Evolutionary conservation across 805 yeast species (phyloP).

Genomic region (Wickerhamomyces bisporus): DNA sequence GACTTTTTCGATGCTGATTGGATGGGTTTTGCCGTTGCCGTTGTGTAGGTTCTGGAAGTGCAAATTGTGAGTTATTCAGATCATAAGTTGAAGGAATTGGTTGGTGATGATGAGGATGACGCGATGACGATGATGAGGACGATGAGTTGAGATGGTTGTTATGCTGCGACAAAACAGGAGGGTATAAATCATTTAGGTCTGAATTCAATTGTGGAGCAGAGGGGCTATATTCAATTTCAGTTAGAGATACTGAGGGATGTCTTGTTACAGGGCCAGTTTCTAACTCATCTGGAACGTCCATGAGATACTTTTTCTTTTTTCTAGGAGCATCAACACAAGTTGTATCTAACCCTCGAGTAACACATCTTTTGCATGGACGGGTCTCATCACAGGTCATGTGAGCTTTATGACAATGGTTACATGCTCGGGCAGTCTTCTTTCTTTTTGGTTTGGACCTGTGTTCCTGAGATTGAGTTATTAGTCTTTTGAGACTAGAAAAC

Average conservation of each 20-base stretch:
- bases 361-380: slow-evolving; percentile 81
- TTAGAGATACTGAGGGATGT: background rate
- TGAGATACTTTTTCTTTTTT: slow-evolving; percentile 74
- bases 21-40: slow-evolving; percentile 9
- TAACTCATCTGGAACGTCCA: slow-evolving; percentile 44
- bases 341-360: slow-evolving; percentile 57
- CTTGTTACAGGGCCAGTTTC: background rate
- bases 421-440: slow-evolving; percentile 79
- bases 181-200: slow-evolving; percentile 4
- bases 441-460: slow-evolving; percentile 33
- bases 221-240: background rate
- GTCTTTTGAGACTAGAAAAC: no score
- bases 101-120: background rate
- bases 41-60: background rate
- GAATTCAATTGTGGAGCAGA: background rate
- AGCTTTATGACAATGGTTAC: slow-evolving; percentile 84
- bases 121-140: background rate
- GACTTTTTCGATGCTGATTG: slow-evolving; percentile 16
- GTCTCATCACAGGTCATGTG: slow-evolving; percentile 86
- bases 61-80: background rate
- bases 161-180: slow-evolving; percentile 2
- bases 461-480: no score
- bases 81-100: background rate
- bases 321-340: slow-evolving; percentile 89
- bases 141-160: background rate